phyloP scores from a whole-genome alignment of 1,139 yeast genomes.

The Kazachstania sp. region DNA sequence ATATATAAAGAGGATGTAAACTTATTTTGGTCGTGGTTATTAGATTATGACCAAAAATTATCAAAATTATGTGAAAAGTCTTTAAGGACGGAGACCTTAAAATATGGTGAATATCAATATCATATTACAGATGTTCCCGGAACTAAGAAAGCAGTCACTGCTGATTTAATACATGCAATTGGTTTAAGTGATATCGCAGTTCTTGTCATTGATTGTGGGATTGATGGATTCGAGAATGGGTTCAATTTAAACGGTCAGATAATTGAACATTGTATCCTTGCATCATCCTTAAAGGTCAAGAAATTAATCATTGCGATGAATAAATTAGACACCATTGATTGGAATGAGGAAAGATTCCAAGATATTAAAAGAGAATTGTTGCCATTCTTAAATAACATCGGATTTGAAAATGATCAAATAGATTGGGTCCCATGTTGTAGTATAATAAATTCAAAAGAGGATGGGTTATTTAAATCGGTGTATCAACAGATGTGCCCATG shows the following conservation, averaged over 20 bases:
- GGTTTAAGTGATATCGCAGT: slow-evolving; percentile 35
- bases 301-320: slow-evolving; percentile 59
- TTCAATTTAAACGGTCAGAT: slow-evolving; percentile 71
- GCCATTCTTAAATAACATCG: slow-evolving; percentile 49
- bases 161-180: slow-evolving; percentile 34
- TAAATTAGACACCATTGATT: slow-evolving; percentile 58
- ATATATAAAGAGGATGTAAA: slow-evolving; percentile 49
- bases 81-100: slow-evolving; percentile 43
- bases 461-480: slow-evolving; percentile 7
- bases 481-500: slow-evolving; percentile 4
- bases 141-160: slow-evolving; percentile 71
- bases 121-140: slow-evolving; percentile 87
- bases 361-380: slow-evolving; percentile 45
- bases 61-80: slow-evolving; percentile 73
- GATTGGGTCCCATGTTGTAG: slow-evolving; percentile 68
- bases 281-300: slow-evolving; percentile 59
- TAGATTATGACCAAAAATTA: slow-evolving; percentile 65
- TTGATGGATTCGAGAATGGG: slow-evolving; percentile 73
- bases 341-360: slow-evolving; percentile 51
- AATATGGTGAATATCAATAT: slow-evolving; percentile 49
- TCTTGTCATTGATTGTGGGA: slow-evolving; percentile 42
- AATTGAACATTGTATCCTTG: slow-evolving; percentile 69
- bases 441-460: slow-evolving; percentile 48
- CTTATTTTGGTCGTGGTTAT: slow-evolving; percentile 8
- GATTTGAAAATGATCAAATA: slow-evolving; percentile 40